phyloP scores from a whole-genome alignment of 2,329 filamentous ascomycete genomes.

The Raffaelea ambrosiae region DNA sequence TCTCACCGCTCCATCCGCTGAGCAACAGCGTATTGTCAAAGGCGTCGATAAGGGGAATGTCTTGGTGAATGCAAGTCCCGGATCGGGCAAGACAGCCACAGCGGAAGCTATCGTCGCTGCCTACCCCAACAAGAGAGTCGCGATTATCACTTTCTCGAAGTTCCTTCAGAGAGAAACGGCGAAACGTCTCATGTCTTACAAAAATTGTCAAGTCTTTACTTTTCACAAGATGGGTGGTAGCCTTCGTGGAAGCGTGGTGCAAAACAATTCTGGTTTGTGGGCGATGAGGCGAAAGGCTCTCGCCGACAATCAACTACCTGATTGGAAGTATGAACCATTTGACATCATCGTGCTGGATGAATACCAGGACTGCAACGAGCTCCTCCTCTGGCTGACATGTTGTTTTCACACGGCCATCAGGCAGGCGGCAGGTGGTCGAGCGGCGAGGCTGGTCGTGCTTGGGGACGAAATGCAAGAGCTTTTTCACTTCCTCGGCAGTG shows the following conservation, averaged over 20 bases:
- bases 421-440: neutral
- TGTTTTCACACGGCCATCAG: neutral
- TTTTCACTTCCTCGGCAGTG: neutral
- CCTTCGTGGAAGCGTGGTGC: neutral
- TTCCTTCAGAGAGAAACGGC: neutral
- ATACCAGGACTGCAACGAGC: neutral
- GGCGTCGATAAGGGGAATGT: neutral
- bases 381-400: neutral
- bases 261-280: neutral
- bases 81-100: neutral
- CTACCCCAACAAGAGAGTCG: neutral
- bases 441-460: neutral
- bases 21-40: neutral
- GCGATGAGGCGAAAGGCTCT: neutral
- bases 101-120: neutral
- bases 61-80: neutral
- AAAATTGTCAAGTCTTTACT: neutral
- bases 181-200: neutral
- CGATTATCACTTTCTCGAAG: neutral
- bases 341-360: conserved; percentile 1
- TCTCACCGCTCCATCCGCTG: neutral
- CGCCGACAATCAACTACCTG: neutral
- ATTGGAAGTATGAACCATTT: neutral
- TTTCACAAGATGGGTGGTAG: neutral
- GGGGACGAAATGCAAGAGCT: neutral